phyloP scores from a whole-genome alignment of 1,139 yeast species.

The Maudiozyma humilis region DNA sequence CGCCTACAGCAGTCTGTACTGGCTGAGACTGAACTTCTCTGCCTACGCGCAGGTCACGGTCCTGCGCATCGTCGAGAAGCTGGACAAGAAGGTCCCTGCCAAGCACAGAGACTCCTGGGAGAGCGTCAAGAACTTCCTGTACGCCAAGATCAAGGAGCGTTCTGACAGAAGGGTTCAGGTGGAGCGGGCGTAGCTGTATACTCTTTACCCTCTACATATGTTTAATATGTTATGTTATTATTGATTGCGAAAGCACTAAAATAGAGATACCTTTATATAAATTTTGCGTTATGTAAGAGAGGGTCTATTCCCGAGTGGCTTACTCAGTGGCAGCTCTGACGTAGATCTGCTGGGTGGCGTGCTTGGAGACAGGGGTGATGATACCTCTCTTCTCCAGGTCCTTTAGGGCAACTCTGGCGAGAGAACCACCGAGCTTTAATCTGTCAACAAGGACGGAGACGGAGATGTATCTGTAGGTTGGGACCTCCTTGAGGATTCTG shows the following conservation, averaged over 20 bases:
- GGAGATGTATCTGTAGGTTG: constrained; percentile 97
- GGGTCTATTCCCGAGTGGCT: constrained; percentile 16
- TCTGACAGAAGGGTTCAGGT: constrained; percentile 21
- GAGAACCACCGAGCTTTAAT: constrained; percentile 98
- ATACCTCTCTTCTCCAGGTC: constrained; percentile 94
- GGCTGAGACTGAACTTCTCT: constrained; percentile 51
- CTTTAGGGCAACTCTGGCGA: constrained; percentile 96
- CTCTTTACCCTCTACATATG: background rate
- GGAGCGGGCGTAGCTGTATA: background rate
- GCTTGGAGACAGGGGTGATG: constrained; percentile 89
- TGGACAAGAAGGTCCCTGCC: constrained; percentile 31
- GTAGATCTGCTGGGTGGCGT: constrained; percentile 97
- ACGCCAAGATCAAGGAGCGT: constrained; percentile 20
- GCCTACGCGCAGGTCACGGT: constrained; percentile 33
- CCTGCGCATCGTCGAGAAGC: constrained; percentile 22
- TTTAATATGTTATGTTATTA: background rate
- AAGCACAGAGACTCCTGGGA: constrained; percentile 30
- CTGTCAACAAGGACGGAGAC: constrained; percentile 98
- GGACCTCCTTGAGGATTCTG: constrained; percentile 98
- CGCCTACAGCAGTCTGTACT: constrained; percentile 50
- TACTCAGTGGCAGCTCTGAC: constrained; percentile 65
- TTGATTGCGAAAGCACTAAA: background rate
- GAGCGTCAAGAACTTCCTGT: constrained; percentile 27
- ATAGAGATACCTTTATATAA: constrained; percentile 4
- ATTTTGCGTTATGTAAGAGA: constrained; percentile 7